Conservation (phyloP, 1,284 basidiomycete genomes). For the Trichosporon coremiiforme region DNA sequence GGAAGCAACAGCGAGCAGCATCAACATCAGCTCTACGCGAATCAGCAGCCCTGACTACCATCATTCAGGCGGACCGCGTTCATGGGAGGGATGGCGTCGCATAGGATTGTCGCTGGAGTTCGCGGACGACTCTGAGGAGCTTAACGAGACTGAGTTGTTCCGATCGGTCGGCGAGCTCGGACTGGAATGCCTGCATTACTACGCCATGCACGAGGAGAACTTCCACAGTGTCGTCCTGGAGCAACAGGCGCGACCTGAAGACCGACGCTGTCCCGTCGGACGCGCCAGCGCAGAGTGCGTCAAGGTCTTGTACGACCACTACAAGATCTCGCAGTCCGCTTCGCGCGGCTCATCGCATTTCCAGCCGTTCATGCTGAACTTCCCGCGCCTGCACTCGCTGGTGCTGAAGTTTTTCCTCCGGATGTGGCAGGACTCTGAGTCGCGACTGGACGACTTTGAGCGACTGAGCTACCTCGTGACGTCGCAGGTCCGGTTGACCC, state of each 20-base stretch:
- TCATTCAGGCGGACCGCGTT: slow-evolving; percentile 25
- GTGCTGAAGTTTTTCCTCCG: slow-evolving; percentile 83
- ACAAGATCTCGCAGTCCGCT: slow-evolving; percentile 49
- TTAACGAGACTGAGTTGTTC: slow-evolving; percentile 80
- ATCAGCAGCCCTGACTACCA: slow-evolving; percentile 47
- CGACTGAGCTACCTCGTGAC: slow-evolving; percentile 79
- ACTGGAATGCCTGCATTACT: slow-evolving; percentile 75
- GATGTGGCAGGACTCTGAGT: slow-evolving; percentile 93
- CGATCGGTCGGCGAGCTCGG: slow-evolving; percentile 80
- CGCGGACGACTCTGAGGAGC: slow-evolving; percentile 71
- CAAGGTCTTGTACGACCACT: slow-evolving; percentile 77
- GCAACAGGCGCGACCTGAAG: slow-evolving; percentile 74
- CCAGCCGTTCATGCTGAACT: slow-evolving; percentile 87
- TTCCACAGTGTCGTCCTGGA: slow-evolving; percentile 86
- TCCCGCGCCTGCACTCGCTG: slow-evolving; percentile 77
- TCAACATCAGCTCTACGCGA: slow-evolving; percentile 23
- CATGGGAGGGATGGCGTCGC: slow-evolving; percentile 57
- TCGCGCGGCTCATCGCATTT: slow-evolving; percentile 67
- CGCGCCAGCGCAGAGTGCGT: slow-evolving; percentile 65
- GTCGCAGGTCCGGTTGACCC: slow-evolving; percentile 81
- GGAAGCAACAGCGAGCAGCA: slow-evolving; percentile 17
- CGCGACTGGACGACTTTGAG: slow-evolving; percentile 74
- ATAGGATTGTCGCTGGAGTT: slow-evolving; percentile 54
- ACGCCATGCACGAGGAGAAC: slow-evolving; percentile 71
- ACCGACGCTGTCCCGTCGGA: slow-evolving; percentile 81